phyloP scores from a whole-genome alignment of 2,329 filamentous ascomycete genomes.

The Botrytis squamosa region DNA sequence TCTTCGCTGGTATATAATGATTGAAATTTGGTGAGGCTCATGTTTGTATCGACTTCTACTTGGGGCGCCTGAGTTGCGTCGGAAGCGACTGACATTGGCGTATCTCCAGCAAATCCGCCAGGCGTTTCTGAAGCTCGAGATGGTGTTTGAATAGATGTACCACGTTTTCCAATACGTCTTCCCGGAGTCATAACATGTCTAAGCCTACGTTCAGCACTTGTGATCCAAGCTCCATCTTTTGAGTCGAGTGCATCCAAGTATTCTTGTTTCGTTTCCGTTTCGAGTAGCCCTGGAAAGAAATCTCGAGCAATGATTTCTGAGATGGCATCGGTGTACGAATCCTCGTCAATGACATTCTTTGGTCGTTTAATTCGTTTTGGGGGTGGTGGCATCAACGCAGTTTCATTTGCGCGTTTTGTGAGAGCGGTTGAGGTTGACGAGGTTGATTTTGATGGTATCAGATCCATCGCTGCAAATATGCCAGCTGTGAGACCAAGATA shows the following conservation, averaged over 20 bases:
- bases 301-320: slow-evolving; percentile 95
- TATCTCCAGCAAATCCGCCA: slow-evolving; percentile 67
- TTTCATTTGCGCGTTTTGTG: slow-evolving; percentile 59
- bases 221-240: slow-evolving; percentile 81
- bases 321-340: slow-evolving; percentile 84
- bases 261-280: slow-evolving; percentile 84
- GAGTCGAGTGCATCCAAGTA: slow-evolving; percentile 91
- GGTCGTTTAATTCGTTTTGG: slow-evolving; percentile 94
- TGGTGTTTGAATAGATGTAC: slow-evolving; percentile 39
- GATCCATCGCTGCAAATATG: slow-evolving; percentile 20
- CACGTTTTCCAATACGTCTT: slow-evolving; percentile 44
- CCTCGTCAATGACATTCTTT: slow-evolving; percentile 84
- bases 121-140: slow-evolving; percentile 55
- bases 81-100: slow-evolving; percentile 61
- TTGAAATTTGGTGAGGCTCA: slow-evolving; percentile 85
- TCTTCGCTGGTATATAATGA: slow-evolving; percentile 95
- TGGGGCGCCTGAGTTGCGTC: slow-evolving; percentile 41
- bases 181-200: slow-evolving; percentile 80
- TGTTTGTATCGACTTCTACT: slow-evolving; percentile 64
- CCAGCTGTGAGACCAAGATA: neutral
- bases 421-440: slow-evolving; percentile 54
- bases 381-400: slow-evolving; percentile 82
- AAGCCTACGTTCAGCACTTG: slow-evolving; percentile 70
- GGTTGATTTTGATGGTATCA: slow-evolving; percentile 9
- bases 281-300: slow-evolving; percentile 89